phyloP scores from a whole-genome alignment of 192 early-diverging fungal species.

The Bifiguratus adelaidae region DNA sequence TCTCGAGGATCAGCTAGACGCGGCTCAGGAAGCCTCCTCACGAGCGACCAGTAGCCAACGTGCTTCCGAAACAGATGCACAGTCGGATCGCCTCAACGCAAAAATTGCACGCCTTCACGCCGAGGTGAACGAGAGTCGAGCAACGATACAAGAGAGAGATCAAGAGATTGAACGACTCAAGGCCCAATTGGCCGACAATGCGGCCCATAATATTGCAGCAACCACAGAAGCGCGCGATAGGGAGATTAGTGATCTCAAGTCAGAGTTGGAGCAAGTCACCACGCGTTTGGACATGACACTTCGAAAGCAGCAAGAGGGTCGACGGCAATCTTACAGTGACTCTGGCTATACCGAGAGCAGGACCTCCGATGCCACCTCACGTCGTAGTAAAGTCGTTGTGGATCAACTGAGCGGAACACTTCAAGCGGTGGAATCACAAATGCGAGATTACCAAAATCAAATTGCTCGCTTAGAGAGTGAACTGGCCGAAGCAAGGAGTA shows the following conservation, averaged over 20 bases:
- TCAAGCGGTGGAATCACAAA: slow-evolving; percentile 14
- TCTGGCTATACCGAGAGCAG: neutral
- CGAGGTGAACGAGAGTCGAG: neutral
- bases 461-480: slow-evolving; percentile 17
- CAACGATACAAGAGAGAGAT: slow-evolving; percentile 16
- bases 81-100: neutral
- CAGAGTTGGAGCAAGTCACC: slow-evolving; percentile 20
- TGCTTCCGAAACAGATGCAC: neutral
- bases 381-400: neutral
- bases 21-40: slow-evolving; percentile 9
- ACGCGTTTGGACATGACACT: slow-evolving; percentile 14
- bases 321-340: neutral
- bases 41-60: slow-evolving; percentile 11
- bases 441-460: slow-evolving; percentile 13
- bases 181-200: slow-evolving; percentile 20
- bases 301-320: slow-evolving; percentile 6
- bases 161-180: slow-evolving; percentile 22
- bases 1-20: slow-evolving; percentile 24
- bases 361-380: neutral
- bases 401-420: slow-evolving; percentile 3
- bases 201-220: slow-evolving; percentile 10
- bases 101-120: neutral
- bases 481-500: slow-evolving; percentile 6
- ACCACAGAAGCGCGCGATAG: slow-evolving; percentile 9
- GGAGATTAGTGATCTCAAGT: slow-evolving; percentile 8